Percentiles rank a stretch among this genome's conserved stretches.
These are phyloP conservation scores for Larix kaempferi DNA, from an alignment of 75 land plant genomes.

Conservation along the genomic window DNA sequence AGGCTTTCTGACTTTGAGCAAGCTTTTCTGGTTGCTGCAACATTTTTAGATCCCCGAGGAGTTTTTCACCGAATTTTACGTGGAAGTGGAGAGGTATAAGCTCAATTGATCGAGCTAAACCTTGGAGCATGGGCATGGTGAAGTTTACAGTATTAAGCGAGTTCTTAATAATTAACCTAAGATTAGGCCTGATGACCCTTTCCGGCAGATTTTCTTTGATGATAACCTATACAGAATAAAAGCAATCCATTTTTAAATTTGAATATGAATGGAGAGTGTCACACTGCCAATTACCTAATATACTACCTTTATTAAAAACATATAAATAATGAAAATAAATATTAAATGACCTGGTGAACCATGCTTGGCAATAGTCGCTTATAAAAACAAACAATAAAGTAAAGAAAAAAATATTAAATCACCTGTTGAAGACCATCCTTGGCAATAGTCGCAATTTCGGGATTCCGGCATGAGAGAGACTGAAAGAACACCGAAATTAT, in stretches of 20 bases:
- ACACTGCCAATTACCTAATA: too few species aligned
- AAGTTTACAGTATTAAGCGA: slow-evolving; percentile 84
- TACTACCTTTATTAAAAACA: background rate
- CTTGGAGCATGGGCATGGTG: slow-evolving; percentile 95
- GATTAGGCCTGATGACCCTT: slow-evolving; percentile 89
- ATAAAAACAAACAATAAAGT: too few species aligned
- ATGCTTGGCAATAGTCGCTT: too few species aligned
- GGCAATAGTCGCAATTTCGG: slow-evolving; percentile 98
- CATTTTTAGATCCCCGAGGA: slow-evolving; percentile 90
- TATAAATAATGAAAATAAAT: background rate
- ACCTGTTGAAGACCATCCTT: slow-evolving; percentile 99
- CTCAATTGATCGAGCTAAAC: slow-evolving; percentile 89
- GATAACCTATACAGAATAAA: slow-evolving; percentile 59
- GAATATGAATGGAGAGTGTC: too few species aligned
- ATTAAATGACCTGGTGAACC: too few species aligned
- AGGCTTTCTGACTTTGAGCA: slow-evolving; percentile 77
- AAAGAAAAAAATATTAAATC: background rate
- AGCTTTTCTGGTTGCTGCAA: slow-evolving; percentile 99
- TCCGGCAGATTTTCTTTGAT: slow-evolving; percentile 96
- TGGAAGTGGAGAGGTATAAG: slow-evolving; percentile 94
- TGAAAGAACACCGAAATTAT: slow-evolving; percentile 98
- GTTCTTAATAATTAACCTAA: slow-evolving; percentile 88
- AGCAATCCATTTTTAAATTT: too few species aligned
- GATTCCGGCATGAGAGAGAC: slow-evolving; percentile 91
- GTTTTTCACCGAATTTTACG: slow-evolving; percentile 86